Evolutionary conservation across 2,329 filamentous ascomycete genomes (phyloP).

Genomic region (Alternaria panax): DNA sequence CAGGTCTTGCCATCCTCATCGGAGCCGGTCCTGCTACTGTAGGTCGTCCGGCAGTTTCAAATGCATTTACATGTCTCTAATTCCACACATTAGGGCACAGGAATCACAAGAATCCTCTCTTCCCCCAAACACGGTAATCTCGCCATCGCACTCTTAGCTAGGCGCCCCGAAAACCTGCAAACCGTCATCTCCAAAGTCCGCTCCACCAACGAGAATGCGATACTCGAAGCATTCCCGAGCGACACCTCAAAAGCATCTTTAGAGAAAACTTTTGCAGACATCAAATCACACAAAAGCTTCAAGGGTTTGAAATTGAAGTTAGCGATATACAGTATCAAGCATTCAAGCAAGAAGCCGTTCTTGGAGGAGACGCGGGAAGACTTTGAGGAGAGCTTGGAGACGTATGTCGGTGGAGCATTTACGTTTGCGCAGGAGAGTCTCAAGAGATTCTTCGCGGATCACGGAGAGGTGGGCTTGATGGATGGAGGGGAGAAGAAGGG

Average conservation of each 20-base stretch:
- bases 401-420: constrained; percentile 64
- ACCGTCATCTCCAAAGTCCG: constrained; percentile 54
- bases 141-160: constrained; percentile 63
- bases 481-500: constrained; percentile 62
- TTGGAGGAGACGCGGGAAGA: constrained; percentile 61
- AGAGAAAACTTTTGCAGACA: constrained; percentile 58
- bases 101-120: constrained; percentile 64
- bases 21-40: constrained; percentile 46
- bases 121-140: constrained; percentile 61
- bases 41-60: background rate
- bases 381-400: constrained; percentile 55
- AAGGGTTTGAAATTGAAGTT: constrained; percentile 59
- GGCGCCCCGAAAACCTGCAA: constrained; percentile 56
- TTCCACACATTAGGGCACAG: constrained; percentile 54
- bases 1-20: constrained; percentile 44
- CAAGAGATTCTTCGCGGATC: constrained; percentile 61
- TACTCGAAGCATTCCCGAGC: constrained; percentile 61
- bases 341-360: constrained; percentile 63
- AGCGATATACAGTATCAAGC: constrained; percentile 65
- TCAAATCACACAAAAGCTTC: constrained; percentile 59
- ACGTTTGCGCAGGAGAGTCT: constrained; percentile 63
- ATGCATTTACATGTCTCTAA: background rate
- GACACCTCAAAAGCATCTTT: constrained; percentile 59
- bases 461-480: constrained; percentile 57
- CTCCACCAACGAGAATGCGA: constrained; percentile 51